Percentiles rank a stretch among this genome's conserved stretches.
Conservation (phyloP, 805 yeast species). For the Suhomyces emberorum region DNA sequence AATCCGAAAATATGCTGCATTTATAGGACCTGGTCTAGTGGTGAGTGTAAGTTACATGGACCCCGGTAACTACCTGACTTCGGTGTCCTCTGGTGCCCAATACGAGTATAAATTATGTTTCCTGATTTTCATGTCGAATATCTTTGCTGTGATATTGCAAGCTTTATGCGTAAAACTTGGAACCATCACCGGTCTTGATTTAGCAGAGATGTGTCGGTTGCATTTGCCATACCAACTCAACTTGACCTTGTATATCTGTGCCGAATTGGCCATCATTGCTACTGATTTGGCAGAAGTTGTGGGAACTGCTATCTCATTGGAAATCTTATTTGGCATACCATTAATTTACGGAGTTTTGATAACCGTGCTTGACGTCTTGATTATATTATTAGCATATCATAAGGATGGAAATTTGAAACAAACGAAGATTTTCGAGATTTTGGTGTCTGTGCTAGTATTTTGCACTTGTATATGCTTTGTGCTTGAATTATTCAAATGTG, state of each 20-base stretch:
- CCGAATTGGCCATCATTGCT: conserved; percentile 86
- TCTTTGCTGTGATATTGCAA: conserved; percentile 81
- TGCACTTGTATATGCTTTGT: conserved; percentile 76
- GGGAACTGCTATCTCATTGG: conserved; percentile 85
- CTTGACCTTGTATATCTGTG: conserved; percentile 58
- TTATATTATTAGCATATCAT: conserved; percentile 73
- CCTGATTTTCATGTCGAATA: conserved; percentile 69
- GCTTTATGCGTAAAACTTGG: conserved; percentile 82
- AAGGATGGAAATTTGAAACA: conserved; percentile 71
- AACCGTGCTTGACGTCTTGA: conserved; percentile 78
- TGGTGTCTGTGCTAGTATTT: conserved; percentile 68
- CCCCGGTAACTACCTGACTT: conserved; percentile 90
- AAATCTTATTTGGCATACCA: conserved; percentile 74
- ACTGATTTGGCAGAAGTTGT: conserved; percentile 94
- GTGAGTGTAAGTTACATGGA: conserved; percentile 91
- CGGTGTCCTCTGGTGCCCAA: conserved; percentile 83
- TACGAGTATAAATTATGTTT: conserved; percentile 72
- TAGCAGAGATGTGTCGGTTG: conserved; percentile 78
- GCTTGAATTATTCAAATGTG: conserved; percentile 56
- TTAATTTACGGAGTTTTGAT: conserved; percentile 69
- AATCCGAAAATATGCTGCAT: conserved; percentile 55
- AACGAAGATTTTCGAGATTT: conserved; percentile 72
- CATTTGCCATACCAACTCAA: conserved; percentile 70
- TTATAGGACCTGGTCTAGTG: conserved; percentile 85
- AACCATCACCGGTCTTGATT: conserved; percentile 82